phyloP scores from a whole-genome alignment of 345 rosid genomes.

The Cardamine chenopodiifolia region DNA sequence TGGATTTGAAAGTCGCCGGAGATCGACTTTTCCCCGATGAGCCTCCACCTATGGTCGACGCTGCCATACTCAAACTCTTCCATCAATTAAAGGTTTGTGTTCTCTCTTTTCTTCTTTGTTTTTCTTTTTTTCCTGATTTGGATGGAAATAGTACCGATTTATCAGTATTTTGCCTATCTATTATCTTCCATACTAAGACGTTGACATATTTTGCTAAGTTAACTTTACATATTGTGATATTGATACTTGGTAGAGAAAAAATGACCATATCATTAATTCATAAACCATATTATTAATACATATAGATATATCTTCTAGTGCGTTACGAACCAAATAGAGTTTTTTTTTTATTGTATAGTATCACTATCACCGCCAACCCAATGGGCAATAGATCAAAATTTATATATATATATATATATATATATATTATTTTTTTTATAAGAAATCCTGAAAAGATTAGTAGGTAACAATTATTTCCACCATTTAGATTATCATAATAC shows the following conservation, averaged over 20 bases:
- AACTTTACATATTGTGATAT: neutral
- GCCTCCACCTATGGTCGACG: constrained; percentile 55
- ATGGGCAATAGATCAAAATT: neutral
- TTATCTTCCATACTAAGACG: neutral
- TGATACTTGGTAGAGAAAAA: neutral
- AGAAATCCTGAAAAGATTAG: constrained; percentile 20
- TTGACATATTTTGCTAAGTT: no score
- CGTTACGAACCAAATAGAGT: neutral
- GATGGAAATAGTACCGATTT: neutral
- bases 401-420: no score
- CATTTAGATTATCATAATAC: neutral
- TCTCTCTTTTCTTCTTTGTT: neutral
- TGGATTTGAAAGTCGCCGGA: constrained; percentile 9
- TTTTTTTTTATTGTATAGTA: neutral
- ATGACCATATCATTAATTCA: neutral
- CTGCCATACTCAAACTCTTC: constrained; percentile 49
- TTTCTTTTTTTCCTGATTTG: neutral
- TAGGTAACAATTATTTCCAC: constrained; percentile 11
- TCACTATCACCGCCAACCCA: constrained; percentile 25
- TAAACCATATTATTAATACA: neutral
- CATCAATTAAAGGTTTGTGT: constrained; percentile 54
- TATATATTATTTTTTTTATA: neutral
- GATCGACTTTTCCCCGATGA: constrained; percentile 49
- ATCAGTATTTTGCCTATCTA: neutral
- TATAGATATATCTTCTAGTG: neutral